Conservation (phyloP, 495 filamentous ascomycete species). For the Cladorrhinum samala region DNA sequence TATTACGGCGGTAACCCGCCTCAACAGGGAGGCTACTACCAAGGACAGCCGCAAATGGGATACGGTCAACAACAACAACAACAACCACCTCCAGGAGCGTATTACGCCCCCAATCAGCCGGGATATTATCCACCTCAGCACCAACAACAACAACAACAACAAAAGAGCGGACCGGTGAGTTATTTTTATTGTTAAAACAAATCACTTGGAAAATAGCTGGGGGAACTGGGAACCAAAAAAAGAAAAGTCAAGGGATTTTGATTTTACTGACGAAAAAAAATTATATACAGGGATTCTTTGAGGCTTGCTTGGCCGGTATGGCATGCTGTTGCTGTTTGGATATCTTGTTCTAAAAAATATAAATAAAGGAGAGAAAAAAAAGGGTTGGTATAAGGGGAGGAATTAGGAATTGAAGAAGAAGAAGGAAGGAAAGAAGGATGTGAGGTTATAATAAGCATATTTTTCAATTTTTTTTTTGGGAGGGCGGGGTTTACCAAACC, state of each 20-base stretch:
- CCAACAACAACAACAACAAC: slow-evolving; percentile 20
- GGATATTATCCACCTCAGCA: slow-evolving; percentile 22
- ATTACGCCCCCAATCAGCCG: slow-evolving; percentile 15
- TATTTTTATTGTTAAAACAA: neutral
- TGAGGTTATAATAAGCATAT: no score
- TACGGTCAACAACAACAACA: slow-evolving; percentile 32
- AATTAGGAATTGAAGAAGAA: no score
- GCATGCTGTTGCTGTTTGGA: slow-evolving; percentile 49
- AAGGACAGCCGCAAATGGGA: slow-evolving; percentile 35
- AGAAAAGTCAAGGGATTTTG: no score
- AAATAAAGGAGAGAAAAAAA: no score
- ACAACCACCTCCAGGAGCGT: slow-evolving; percentile 18
- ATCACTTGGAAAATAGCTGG: no score
- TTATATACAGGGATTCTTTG: slow-evolving; percentile 24
- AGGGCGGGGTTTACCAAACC: no score
- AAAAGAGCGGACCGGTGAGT: slow-evolving; percentile 20
- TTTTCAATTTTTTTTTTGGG: no score
- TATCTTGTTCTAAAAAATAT: slow-evolving; percentile 41
- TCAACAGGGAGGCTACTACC: slow-evolving; percentile 29
- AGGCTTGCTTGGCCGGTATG: slow-evolving; percentile 31
- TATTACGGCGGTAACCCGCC: slow-evolving; percentile 19
- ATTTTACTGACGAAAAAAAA: no score
- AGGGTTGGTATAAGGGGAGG: no score
- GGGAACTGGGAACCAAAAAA: no score
- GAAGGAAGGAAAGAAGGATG: no score